Percentiles rank a stretch among this genome's conserved stretches.
phyloP scores from a whole-genome alignment of 2,329 filamentous ascomycete species.

The Xylariaceae sp. region DNA sequence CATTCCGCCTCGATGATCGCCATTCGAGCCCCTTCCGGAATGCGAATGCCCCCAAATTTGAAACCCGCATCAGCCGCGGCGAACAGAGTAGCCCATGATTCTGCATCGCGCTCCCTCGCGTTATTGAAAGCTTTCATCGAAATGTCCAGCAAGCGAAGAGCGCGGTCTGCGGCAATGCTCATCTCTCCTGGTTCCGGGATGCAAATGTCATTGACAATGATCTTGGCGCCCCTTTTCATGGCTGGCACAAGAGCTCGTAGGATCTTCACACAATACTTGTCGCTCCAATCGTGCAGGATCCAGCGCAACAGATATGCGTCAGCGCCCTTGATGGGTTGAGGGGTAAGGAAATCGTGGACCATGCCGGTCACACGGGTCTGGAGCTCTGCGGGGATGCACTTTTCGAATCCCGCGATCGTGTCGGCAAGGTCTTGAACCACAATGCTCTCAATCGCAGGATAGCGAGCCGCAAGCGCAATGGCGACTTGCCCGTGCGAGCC shows the following conservation, averaged over 20 bases:
- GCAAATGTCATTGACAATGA: background rate
- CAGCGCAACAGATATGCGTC: background rate
- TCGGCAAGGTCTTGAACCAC: background rate
- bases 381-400: background rate
- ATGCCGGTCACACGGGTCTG: background rate
- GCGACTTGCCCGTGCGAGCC: background rate
- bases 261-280: background rate
- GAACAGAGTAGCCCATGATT: background rate
- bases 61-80: background rate
- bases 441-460: background rate
- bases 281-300: background rate
- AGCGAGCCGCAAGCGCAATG: background rate
- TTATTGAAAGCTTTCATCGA: conserved; percentile 2
- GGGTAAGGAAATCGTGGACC: background rate
- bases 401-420: background rate
- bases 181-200: background rate
- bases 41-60: background rate
- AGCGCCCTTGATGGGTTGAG: background rate
- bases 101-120: background rate
- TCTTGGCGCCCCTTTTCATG: background rate
- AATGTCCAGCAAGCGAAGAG: conserved; percentile 1
- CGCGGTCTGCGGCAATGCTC: background rate
- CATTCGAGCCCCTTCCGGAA: background rate
- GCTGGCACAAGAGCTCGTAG: background rate
- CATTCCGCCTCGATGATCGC: conserved; percentile 1